Conservation (phyloP, 768 basidiomycete genomes). For the Hebeloma cylindrosporum region DNA sequence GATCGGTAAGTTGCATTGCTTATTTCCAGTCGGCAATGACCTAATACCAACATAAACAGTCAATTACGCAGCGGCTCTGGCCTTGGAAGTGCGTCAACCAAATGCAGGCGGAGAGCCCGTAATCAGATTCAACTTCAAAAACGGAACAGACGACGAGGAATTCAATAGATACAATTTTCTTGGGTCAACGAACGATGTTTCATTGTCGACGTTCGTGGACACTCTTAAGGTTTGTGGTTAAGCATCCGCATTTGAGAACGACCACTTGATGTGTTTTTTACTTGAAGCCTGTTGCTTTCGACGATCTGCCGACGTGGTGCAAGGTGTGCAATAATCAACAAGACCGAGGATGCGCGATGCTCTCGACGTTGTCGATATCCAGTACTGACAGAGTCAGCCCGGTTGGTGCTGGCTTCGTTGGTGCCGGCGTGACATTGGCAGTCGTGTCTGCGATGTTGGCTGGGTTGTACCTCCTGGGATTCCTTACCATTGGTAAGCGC, state of each 20-base stretch:
- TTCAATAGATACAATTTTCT: slow-evolving; percentile 53
- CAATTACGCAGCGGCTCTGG: slow-evolving; percentile 57
- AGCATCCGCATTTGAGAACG: background rate
- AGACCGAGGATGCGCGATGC: slow-evolving; percentile 55
- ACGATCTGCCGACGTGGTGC: slow-evolving; percentile 60
- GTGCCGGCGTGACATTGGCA: slow-evolving; percentile 54
- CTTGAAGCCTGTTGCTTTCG: slow-evolving; percentile 47
- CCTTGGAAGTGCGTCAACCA: slow-evolving; percentile 58
- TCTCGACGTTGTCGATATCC: slow-evolving; percentile 37
- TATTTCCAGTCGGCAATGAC: background rate
- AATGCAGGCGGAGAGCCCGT: slow-evolving; percentile 45
- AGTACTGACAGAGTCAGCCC: slow-evolving; percentile 40
- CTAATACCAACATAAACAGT: slow-evolving; percentile 35
- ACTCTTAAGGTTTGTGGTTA: slow-evolving; percentile 31
- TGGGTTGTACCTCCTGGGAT: slow-evolving; percentile 41
- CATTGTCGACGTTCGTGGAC: slow-evolving; percentile 50
- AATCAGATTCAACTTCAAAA: slow-evolving; percentile 69
- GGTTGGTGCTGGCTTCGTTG: slow-evolving; percentile 68
- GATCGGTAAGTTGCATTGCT: slow-evolving; percentile 43
- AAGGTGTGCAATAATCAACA: slow-evolving; percentile 53
- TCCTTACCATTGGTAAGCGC: slow-evolving; percentile 33
- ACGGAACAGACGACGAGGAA: slow-evolving; percentile 51
- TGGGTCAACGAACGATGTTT: slow-evolving; percentile 42
- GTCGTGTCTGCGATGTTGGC: slow-evolving; percentile 39
- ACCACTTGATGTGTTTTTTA: background rate